Percentiles rank a stretch among this genome's conserved stretches.
Evolutionary conservation across 768 basidiomycete species (phyloP).

Genomic region (Suillus alpinus): DNA sequence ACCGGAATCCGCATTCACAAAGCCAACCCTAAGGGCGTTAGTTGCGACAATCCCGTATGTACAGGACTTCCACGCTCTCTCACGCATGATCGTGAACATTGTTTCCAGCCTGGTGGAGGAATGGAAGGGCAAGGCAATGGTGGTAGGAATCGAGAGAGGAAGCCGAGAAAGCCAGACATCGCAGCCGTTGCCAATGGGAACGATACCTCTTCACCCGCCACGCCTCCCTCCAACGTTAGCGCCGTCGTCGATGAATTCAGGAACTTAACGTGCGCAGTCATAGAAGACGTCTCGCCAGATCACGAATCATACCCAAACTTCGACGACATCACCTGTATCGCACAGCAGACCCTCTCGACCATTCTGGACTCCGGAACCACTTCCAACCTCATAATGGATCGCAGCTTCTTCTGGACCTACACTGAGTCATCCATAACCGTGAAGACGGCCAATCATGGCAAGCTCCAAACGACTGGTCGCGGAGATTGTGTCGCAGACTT

Average conservation of each 20-base stretch:
- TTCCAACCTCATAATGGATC: background rate
- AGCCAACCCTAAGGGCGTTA: background rate
- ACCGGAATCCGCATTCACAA: background rate
- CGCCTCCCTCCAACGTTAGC: background rate
- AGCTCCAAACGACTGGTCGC: no score
- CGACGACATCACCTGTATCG: no score
- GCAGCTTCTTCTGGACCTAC: background rate
- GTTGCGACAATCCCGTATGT: background rate
- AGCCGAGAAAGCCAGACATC: background rate
- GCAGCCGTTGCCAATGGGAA: background rate
- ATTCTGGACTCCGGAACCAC: background rate
- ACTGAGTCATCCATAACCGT: background rate
- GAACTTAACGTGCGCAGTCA: no score
- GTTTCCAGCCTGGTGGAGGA: constrained; percentile 4
- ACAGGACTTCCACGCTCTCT: no score
- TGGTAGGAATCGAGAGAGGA: background rate
- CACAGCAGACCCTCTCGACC: no score
- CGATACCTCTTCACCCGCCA: no score
- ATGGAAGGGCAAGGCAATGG: constrained; percentile 5
- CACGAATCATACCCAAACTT: no score
- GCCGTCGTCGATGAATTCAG: no score
- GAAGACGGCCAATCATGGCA: background rate
- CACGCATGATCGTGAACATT: background rate
- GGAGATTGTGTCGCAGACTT: no score
- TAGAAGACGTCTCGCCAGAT: no score